Evolutionary conservation across 352 stramenopile species (phyloP), one percentile per base, ranked within the genome.

Genomic region (Globisporangium irregulare): DNA sequence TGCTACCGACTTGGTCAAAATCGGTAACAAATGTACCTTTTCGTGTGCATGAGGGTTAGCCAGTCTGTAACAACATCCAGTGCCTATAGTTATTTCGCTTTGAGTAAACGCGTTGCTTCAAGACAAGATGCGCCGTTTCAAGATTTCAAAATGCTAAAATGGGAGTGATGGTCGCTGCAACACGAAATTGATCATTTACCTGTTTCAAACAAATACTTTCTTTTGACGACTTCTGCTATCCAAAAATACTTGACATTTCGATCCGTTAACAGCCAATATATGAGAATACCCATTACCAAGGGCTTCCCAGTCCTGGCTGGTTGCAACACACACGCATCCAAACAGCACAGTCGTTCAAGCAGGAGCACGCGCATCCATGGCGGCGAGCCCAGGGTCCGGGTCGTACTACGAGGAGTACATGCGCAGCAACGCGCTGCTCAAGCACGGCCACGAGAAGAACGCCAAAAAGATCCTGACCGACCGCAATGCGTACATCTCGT

Each of bases 341-440:
- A 15, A 48, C 41, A 8, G 36, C 36, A 36, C 10, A 20, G 38
- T 15, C 38, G 38, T 64, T 25, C 54, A 36, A 58, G 34, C 51
- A 57, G 51, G 9, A 59, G 24, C 1, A 29, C 18, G 22, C 20
- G 53, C 53, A 59, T 43, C 7, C 27, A 60, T 48, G 64, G 38
- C 60, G 25, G 20, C 25, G 41, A 50, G 32, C 38, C 36, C 51
- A 20, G 43, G 24, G 15, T 62, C 64, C 22, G 83, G 86, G 18
- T 94, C 86, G 58, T 94, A 94, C 74, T 94, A 90, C 59, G 78
- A 91, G 32, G 84, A 91, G 67, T 94, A 92, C 73, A 92, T 94
- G 84, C 84, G 86, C 62, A 84, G 74, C 59, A 92, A 77, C 29
- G 86, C 86, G 41, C 70, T 91, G 70, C 77, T 86, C 54, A 91